Evolutionary conservation across 306 rosid species (phyloP), one percentile per base, ranked within the genome.

Genomic region (Vigna mungo): DNA sequence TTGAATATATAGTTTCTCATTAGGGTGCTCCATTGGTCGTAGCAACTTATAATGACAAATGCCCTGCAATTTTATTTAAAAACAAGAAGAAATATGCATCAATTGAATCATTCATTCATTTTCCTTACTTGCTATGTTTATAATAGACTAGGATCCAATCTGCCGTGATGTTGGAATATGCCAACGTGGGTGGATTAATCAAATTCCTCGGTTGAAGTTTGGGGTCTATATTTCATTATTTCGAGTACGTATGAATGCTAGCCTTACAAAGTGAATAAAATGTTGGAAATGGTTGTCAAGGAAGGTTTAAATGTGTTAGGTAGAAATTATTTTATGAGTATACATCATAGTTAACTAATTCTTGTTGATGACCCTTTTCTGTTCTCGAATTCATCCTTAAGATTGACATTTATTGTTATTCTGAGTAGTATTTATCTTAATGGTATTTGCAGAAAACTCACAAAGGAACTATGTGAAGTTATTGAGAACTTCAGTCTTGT

Each of bases 401-500:
- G 36, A 25, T 17, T 51, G 27, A 25, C 49, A 30, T 56, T 51
- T 72, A 27, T 52, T 71, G 44, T 75, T 60, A 36, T 16, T 6
- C 43, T n/a, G 55, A 74, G 58, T 43, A 36, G 51, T 63, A 5
- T 30, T 49, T 39, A 56, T 23, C 21, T 8, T 64, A 43, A 68
- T 77, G 53, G 23, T 36, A 55, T 61, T 83, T 90, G 87, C 93
- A 95, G 98, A 88, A 95, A 95, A 86, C 97, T 95, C 68, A 95
- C 97, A 4, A 89, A 95, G 86, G 97, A 89, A 88, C 88, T 95
- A 59, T 95, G 98, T 83, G 97, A 87, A 46, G 96, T 95, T 43
- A 30, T 95, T 74, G 98, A 95, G 63, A 77, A 87, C 81, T 92
- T 30, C 69, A 34, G 93, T 81, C 82, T 88, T 59, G 98, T 95